A percentile compares a stretch with the other conserved stretches of the same genome.
Conservation (phyloP, 306 rosid species). For the Spatholobus suberectus region DNA sequence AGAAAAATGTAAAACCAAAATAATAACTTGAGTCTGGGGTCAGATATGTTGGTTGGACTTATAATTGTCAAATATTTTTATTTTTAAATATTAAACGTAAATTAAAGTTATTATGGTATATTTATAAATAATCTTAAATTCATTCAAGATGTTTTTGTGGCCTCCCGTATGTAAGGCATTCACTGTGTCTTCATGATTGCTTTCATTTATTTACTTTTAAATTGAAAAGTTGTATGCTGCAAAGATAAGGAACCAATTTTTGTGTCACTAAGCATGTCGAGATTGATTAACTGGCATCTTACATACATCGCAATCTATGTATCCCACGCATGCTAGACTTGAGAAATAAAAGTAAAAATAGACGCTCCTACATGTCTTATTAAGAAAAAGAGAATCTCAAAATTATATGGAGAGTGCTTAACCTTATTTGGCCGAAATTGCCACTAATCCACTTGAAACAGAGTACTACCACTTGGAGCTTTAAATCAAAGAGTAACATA, state of each 20-base stretch:
- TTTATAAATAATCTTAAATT: not conserved
- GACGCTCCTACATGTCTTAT: not conserved
- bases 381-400: not conserved
- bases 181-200: slow-evolving; percentile 10
- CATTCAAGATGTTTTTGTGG: not conserved
- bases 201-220: slow-evolving; percentile 3
- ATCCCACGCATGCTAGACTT: not conserved
- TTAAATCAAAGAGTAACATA: slow-evolving; percentile 6
- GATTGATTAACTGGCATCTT: slow-evolving; percentile 21
- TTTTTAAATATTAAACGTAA: not conserved
- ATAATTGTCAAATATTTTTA: not conserved
- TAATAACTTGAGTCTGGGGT: not conserved
- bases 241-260: slow-evolving; percentile 33
- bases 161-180: slow-evolving; percentile 2
- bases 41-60: not conserved
- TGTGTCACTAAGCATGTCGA: not conserved
- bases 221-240: slow-evolving; percentile 24
- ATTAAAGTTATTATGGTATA: not conserved
- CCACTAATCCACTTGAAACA: slow-evolving; percentile 29
- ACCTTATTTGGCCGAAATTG: not conserved
- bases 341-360: not conserved
- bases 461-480: not conserved
- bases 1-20: not conserved
- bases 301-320: slow-evolving; percentile 24
- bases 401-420: not conserved